phyloP scores from a whole-genome alignment of 768 basidiomycete genomes.

The Boletus subparvulus region DNA sequence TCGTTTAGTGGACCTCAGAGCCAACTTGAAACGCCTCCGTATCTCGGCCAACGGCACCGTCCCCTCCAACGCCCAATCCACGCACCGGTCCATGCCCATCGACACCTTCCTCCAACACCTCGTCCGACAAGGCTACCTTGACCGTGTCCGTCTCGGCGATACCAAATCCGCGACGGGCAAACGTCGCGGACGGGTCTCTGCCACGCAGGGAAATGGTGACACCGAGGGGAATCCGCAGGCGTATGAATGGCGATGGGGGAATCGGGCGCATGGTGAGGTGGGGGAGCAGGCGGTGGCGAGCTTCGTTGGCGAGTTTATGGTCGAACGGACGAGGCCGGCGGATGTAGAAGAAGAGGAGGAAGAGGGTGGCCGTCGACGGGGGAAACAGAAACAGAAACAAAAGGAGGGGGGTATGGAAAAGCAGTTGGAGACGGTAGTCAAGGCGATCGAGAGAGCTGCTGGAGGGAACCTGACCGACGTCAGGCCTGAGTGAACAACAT shows the following conservation, averaged over 20 bases:
- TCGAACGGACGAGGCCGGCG: conserved; percentile 15
- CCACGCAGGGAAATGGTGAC: conserved; percentile 33
- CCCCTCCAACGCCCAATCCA: conserved; percentile 50
- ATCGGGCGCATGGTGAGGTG: conserved; percentile 76
- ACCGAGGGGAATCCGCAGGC: conserved; percentile 20
- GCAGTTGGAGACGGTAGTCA: conserved; percentile 34
- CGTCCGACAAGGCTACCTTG: conserved; percentile 74
- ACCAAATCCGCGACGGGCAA: conserved; percentile 47
- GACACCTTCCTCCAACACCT: conserved; percentile 67
- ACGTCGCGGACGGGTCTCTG: conserved; percentile 54
- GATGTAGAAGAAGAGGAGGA: conserved; percentile 21
- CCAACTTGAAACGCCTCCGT: conserved; percentile 66
- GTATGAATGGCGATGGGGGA: conserved; percentile 87
- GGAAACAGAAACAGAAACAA: conserved; percentile 20
- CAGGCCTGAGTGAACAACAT: conserved; percentile 16
- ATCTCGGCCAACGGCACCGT: conserved; percentile 52
- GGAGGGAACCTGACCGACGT: conserved; percentile 52
- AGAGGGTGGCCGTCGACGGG: conserved; percentile 6
- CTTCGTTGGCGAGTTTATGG: conserved; percentile 83
- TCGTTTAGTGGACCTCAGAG: conserved; percentile 65
- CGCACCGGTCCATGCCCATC: conserved; percentile 51
- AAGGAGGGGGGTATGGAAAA: conserved; percentile 19
- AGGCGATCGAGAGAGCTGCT: conserved; percentile 35
- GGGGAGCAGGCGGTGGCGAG: conserved; percentile 72
- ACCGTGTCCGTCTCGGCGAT: conserved; percentile 57